Evolutionary conservation across 1,284 basidiomycete species (phyloP).

Genomic region (Lentinus polychrous): DNA sequence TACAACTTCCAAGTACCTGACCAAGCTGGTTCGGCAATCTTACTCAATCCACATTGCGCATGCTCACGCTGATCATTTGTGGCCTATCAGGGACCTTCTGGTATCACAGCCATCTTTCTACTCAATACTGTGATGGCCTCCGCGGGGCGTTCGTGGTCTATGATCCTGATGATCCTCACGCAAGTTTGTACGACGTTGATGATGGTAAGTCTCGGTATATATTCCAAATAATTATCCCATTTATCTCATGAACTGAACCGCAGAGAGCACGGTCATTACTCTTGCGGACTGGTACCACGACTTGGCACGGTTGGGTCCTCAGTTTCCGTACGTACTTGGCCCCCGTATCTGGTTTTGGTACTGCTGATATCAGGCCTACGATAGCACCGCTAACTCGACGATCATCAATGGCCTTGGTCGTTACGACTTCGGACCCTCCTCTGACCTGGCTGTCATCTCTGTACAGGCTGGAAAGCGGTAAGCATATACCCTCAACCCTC

Average conservation of each 20-base stretch:
- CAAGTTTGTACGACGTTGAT: conserved; percentile 35
- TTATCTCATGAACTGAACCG: not conserved
- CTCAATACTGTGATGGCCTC: conserved; percentile 31
- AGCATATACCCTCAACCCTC: conserved; percentile 20
- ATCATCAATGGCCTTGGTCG: conserved; percentile 47
- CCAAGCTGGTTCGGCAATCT: conserved; percentile 23
- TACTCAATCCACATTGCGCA: not conserved
- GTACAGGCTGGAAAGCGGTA: conserved; percentile 29
- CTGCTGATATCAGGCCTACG: not conserved
- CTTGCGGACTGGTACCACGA: conserved; percentile 23
- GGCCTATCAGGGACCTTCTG: conserved; percentile 16
- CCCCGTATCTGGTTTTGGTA: too few relatives aligned
- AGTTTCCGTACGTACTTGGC: conserved; percentile 12
- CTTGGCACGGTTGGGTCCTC: conserved; percentile 10
- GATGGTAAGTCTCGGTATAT: conserved; percentile 24
- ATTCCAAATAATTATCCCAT: not conserved
- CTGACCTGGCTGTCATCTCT: conserved; percentile 26
- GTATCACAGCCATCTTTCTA: conserved; percentile 20
- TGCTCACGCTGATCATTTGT: not conserved
- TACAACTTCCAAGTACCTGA: conserved; percentile 28
- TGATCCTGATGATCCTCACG: conserved; percentile 35
- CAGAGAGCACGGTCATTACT: conserved; percentile 23
- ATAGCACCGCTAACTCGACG: conserved; percentile 23
- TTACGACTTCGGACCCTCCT: conserved; percentile 17
- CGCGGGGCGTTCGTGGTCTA: conserved; percentile 34